Evolutionary conservation across 305 asterid species (phyloP), one percentile per base, ranked within the genome.

Genomic region (Fraxinus baroniana): DNA sequence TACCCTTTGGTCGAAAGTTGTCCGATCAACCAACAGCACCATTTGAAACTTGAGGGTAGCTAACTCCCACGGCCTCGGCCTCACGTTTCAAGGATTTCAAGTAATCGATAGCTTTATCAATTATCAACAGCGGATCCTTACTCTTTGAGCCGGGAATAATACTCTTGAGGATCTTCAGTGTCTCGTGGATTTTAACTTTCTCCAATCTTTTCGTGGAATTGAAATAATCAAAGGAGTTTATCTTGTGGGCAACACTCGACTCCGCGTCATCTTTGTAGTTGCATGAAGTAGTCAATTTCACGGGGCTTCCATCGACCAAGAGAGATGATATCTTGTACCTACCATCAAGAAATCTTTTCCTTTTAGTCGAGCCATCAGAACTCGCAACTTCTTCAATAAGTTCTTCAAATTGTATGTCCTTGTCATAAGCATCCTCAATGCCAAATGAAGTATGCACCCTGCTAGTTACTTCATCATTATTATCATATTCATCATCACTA

Each of bases 31-130:
- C 72, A 64, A 64, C 35, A 22, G 72, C 33, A 10, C 33, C 33
- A 10, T 24, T 64, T 0, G 17, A 22, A 64, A 64, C 72, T 3
- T 24, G 55, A 26, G 85, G 83, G 74, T 15, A 66, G 80, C 85
- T 33, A 52, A 83, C 86, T 55, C 90, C 72, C 30, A 18, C 7
- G 2, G 35, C 30, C 24, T 24, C 7, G 33, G 93, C 97, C 79
- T 92, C 91, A 10, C 55, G 80, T 88, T 83, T 92, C 95, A 93
- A 87, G 3, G 88, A 78, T 79, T 91, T 87, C 87, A 94, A 87
- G 90, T 87, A 91, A 46, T 64, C 80, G 13, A 94, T 93, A 10
- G 97, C 93, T 77, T 89, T 84, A 81, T 94, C 98, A 41, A 94
- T 88, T 79, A 93, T 81, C 87, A 90, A 86, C 74, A 92, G 55